These are phyloP conservation scores for Vigna hirtella DNA, from an alignment of 306 rosid species.

Conservation along the genomic window DNA sequence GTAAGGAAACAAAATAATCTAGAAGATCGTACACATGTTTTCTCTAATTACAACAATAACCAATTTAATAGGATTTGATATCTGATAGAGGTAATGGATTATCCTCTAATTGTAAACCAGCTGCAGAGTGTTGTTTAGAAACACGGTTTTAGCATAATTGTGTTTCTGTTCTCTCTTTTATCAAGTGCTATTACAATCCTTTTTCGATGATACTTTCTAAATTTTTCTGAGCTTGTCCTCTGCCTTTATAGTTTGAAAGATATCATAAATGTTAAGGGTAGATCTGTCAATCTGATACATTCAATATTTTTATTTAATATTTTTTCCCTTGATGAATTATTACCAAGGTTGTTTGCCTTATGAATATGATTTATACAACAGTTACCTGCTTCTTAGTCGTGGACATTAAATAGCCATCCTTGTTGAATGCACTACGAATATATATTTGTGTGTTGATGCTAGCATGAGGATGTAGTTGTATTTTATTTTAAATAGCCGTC, in stretches of 20 bases:
- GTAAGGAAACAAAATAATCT: no score
- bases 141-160: no score
- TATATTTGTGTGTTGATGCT: background rate
- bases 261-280: background rate
- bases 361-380: conserved; percentile 3
- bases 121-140: no score
- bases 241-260: background rate
- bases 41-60: no score
- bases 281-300: background rate
- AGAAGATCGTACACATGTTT: no score
- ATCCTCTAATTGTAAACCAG: no score
- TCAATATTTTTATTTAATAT: background rate
- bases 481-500: conserved; percentile 17
- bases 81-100: no score
- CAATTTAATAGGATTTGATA: no score
- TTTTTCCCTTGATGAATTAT: background rate
- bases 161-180: no score
- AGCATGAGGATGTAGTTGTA: background rate
- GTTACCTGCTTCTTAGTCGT: conserved; percentile 10
- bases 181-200: background rate
- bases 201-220: background rate
- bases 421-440: no score
- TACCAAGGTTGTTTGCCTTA: background rate
- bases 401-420: background rate
- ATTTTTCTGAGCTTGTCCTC: background rate